A percentile compares a stretch with the other conserved stretches of the same genome.
Conservation (phyloP, 257 asterid genomes). For the Penstemon newberryi region DNA sequence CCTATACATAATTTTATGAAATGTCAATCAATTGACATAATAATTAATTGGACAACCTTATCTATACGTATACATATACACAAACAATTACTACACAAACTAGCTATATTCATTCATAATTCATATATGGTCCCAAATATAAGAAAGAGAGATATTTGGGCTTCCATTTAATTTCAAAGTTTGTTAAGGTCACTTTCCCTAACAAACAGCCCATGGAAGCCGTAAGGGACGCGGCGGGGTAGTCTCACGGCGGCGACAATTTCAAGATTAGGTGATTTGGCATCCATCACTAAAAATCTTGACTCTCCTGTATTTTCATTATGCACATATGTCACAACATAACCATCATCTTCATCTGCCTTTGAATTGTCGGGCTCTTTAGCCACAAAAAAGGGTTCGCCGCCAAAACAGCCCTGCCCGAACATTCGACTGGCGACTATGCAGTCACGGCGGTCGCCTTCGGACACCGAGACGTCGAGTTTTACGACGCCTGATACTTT, state of each 20-base stretch:
- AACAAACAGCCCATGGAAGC: conserved; percentile 79
- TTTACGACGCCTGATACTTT: conserved; percentile 48
- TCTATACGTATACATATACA: too few relatives aligned
- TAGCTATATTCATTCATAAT: too few relatives aligned
- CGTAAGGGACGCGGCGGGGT: conserved; percentile 77
- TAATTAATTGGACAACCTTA: too few relatives aligned
- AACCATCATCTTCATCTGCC: conserved; percentile 76
- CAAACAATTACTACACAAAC: too few relatives aligned
- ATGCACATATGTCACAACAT: conserved; percentile 58
- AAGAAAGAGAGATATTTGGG: not conserved
- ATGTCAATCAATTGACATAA: too few relatives aligned
- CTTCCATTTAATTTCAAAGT: conserved; percentile 22
- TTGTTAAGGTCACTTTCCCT: conserved; percentile 45
- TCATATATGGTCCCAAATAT: too few relatives aligned
- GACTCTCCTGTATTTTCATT: conserved; percentile 70
- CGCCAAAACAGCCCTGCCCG: conserved; percentile 45
- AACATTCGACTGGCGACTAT: conserved; percentile 45
- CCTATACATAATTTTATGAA: too few relatives aligned
- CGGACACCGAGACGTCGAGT: conserved; percentile 38
- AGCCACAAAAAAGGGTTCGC: conserved; percentile 56
- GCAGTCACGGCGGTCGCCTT: conserved; percentile 42
- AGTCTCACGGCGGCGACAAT: conserved; percentile 63
- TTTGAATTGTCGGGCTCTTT: conserved; percentile 32
- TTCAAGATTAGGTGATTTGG: conserved; percentile 62
- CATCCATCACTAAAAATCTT: conserved; percentile 70